Base-by-base conservation (phyloP, 495 filamentous ascomycete genomes). In the Trichoderma parareesei region DNA sequence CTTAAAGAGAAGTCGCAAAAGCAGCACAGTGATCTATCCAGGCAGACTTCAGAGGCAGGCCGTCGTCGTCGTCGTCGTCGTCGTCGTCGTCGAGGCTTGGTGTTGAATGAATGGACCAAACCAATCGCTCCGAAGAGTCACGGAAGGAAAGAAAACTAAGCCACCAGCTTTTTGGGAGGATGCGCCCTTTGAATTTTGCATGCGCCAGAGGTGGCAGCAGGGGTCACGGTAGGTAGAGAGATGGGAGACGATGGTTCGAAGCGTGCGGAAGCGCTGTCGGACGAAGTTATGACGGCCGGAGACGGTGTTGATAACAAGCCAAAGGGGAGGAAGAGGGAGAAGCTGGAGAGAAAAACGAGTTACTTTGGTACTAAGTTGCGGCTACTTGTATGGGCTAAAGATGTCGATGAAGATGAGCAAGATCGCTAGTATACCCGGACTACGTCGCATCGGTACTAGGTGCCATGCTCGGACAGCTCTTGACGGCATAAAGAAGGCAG, bases 181-280 rank as follows among this genome's bases (percentile, higher is more conserved):
- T 41, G 3, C 53, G 20, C 53, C 16, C 53, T 38, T 37, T 27
- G 27, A 37, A 11, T 37, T 37, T 10, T 20, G 27, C 18, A 9
- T 57, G 53, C 53, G 53, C 27, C 53, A 57, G 27, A 27, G 27
- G 27, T 57, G 53, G 53, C 53, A 57, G 53, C 20, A 57, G 10
- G 27, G 14, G 9, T 35, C 53, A 57, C 53, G 11, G 27, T 27
- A 57, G 33, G 53, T 20, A 37, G 53, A 35, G 53, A 35, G 53
- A 57, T 1, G 9, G 37, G 27, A 38, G 53, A 4, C 20, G 27
- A 57, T 5, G 16, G n/a, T 2, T 46, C 46, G 16, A 49, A 9
- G n/a, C 14, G 5, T 8, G 4, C 1, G 18, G 20, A 5, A 20
- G 5, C 9, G 16, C 18, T 8, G 18, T 49, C 5, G n/a, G 46